Base-by-base conservation (phyloP, 208 protist genomes). In the Trypanosoma lewisi region DNA sequence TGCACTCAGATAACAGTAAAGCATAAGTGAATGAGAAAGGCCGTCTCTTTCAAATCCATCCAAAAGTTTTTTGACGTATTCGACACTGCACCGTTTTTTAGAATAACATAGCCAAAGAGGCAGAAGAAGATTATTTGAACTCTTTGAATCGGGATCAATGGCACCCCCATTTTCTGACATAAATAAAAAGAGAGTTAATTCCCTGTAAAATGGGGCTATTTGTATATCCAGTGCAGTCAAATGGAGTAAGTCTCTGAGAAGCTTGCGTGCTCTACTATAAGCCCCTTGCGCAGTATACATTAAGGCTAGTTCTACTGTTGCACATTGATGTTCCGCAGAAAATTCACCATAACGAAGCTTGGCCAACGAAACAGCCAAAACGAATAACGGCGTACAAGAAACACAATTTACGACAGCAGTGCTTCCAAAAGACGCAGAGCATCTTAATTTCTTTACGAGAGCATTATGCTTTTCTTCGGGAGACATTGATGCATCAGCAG, bases 1-100 rank as follows among this genome's bases (percentile, higher is more conserved):
- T 37, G 39, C 62, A 30, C 23, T 12, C 5, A 67, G 28, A 31
- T 53, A 58, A 41, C 61, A 67, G 44, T 53, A 60, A 58, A 59
- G 52, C 52, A 60, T 60, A 19, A 28, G 3, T 16, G 51, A 8
- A 33, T 17, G 7, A 21, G 62, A 36, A 52, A 60, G 39, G 8
- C 23, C 28, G 21, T 33, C 2, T 27, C 1, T 7, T 30, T 42
- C 41, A 39, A 50, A 53, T 25, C 60, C 51, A 19, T 67, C 25
- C n/a, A 59, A 28, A 36, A 1, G 28, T 12, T 12, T 8, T 36
- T n/a, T 59, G 19, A 67, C 3, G 23, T 33, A 16, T 23, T 34
- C 8, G 9, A 57, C 9, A 4, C 19, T 33, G 27, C 16, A 17
- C 1, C 33, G 2, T 34, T 28, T 23, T 31, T 37, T 5, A 23